Conservation (phyloP, 129 eudicot genomes). For the carrot (Daucus carota) region DH1_v3.0 NC_030381.2:46117001-46117500, state of each 20-base stretch:
- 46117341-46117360: background rate
- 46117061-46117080: background rate
- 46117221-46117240: background rate
- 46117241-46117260: background rate
- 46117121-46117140: constrained; percentile 71
- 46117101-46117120: constrained; percentile 77
- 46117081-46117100: background rate
- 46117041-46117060: background rate
- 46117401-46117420: background rate
- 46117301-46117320: background rate
- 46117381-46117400: background rate
- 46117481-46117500: constrained; percentile 92
- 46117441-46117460: constrained; percentile 63
- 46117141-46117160: constrained; percentile 67
- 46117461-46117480: constrained; percentile 87
- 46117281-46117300: background rate
- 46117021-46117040: background rate
- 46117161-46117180: constrained; percentile 56
- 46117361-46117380: background rate
- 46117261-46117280: background rate
- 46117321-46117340: background rate
- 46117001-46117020: background rate
- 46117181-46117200: constrained; percentile 39
- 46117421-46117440: constrained; percentile 33
- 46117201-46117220: background rate